Base-by-base conservation (phyloP, 148 eudicot genomes). In the Rhododendron ovatum region DNA sequence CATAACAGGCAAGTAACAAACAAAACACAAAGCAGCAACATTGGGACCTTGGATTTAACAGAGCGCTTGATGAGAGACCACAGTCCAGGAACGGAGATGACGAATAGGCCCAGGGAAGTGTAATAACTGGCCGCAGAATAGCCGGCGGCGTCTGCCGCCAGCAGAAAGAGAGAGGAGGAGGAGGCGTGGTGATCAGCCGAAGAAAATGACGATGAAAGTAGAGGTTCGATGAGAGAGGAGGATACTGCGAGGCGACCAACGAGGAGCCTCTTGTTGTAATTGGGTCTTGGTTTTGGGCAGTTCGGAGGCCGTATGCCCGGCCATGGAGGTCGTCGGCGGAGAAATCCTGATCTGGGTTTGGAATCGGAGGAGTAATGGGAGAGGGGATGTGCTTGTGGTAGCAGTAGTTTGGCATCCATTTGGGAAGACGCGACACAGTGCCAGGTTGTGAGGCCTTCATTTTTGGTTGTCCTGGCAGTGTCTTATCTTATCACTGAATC, bases 11-110 rank as follows among this genome's bases (percentile, higher is more conserved):
- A 59, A 6, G 13, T n/a, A 57, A 33, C 9, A 41, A 86, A 26
- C 17, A 39, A 9, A 5, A n/a, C 9, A 7, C 20, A 3, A 73
- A 24, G 10, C 4, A 24, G 22, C 6, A 57, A 11, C 4, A 8
- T 63, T 0, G 10, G 61, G 73, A 95, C 99, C 99, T 97, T 97
- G n/a, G 99, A 97, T 91, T 97, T 97, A 7, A 97, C 98, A n/a
- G 98, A 97, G 77, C 99, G 96, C 85, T 97, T 97, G 87, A 97
- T 95, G 86, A 97, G 99, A 45, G 99, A 97, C 99, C 99, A 97
- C 43, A 97, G 95, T 7, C 99, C 99, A 41, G 98, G 99, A 86
- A 97, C 98, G 48, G 98, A 95, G 82, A 97, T 95, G 76, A 97
- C 96, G 88, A 97, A 97, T 22, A 97, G 95, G 84, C 98, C 99